Base-by-base conservation (phyloP, 2,329 filamentous ascomycete species). In the Neoascochyta sp. region DNA sequence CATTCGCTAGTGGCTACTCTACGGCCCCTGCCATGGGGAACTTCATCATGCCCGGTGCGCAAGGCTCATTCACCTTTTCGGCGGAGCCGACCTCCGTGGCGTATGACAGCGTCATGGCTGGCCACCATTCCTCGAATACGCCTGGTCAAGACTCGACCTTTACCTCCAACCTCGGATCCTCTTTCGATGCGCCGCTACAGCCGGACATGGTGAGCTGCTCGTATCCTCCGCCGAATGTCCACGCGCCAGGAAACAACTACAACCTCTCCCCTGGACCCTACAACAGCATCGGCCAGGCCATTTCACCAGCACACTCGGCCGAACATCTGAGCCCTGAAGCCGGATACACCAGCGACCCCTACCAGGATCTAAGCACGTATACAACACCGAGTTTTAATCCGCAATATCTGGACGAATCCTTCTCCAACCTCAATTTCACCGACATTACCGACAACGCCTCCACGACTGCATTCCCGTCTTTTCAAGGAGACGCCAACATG, bases 231-330 rank as follows among this genome's bases (percentile, higher is more conserved):
- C 39, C 46, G 22, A 50, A 55, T 41, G 21, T 22, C 10, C 56
- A 52, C 31, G 42, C 43, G 28, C 54, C 52, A 23, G 23, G 39
- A 17, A 47, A 53, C 22, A 54, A 43, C 25, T 54, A 58, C 39
- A 40, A 35, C 32, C 45, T 62, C 7, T 58, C 57, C 4, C 54
- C 57, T 22, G 43, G 35, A 23, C 39, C 43, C 10, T 52, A 56
- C 32, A 54, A 45, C 36, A 47, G 45, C 27, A 49, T 50, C 32
- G 54, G 50, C 17, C 51, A 56, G 21, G 57, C 47, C 28, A 43
- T 57, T 19, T 65, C 62, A 6, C 61, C 62, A 14, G 58, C 58
- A 16, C 54, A 57, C 32, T 63, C 61, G n/a, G 48, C 56, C 32
- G 62, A 64, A 19, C 52, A 64, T 24, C 40, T 63, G 18, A 65